Conservation (phyloP, 2,329 filamentous ascomycete genomes). For the Aspergillus latus region DNA sequence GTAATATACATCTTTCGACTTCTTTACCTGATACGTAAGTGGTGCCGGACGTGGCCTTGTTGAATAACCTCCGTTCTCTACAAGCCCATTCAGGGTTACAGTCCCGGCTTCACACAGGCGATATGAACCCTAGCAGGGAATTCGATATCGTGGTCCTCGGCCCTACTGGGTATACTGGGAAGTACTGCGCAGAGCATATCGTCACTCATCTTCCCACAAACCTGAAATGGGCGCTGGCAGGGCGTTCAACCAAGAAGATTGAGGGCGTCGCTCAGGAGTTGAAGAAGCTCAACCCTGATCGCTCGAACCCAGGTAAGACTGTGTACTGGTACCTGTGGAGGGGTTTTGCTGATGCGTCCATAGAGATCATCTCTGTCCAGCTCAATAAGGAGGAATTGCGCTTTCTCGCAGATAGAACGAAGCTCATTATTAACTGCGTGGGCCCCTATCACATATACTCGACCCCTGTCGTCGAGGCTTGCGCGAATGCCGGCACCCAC, state of each 20-base stretch:
- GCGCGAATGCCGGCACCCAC: constrained; percentile 64
- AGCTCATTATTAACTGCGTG: constrained; percentile 60
- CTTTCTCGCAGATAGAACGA: constrained; percentile 55
- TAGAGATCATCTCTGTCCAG: constrained; percentile 48
- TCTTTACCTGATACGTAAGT: not conserved
- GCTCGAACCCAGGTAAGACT: constrained; percentile 63
- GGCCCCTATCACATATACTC: constrained; percentile 66
- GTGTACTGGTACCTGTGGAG: too few species aligned
- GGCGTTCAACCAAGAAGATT: constrained; percentile 76
- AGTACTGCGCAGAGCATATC: constrained; percentile 73
- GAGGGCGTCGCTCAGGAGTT: constrained; percentile 66
- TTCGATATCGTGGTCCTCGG: constrained; percentile 69
- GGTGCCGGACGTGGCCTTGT: not conserved
- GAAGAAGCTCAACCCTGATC: constrained; percentile 66
- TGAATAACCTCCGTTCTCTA: not conserved
- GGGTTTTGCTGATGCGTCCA: constrained; percentile 7
- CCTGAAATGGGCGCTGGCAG: constrained; percentile 84
- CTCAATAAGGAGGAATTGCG: constrained; percentile 53
- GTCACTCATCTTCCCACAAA: constrained; percentile 68
- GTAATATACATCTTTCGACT: not conserved
- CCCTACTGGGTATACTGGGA: constrained; percentile 80
- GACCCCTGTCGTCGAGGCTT: constrained; percentile 63
- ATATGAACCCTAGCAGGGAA: constrained; percentile 48
- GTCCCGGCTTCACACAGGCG: too few species aligned
- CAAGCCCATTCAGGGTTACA: not conserved